Evolutionary conservation across 2,329 filamentous ascomycete species (phyloP).

Genomic region (Fusarium tanahbumbuense): DNA sequence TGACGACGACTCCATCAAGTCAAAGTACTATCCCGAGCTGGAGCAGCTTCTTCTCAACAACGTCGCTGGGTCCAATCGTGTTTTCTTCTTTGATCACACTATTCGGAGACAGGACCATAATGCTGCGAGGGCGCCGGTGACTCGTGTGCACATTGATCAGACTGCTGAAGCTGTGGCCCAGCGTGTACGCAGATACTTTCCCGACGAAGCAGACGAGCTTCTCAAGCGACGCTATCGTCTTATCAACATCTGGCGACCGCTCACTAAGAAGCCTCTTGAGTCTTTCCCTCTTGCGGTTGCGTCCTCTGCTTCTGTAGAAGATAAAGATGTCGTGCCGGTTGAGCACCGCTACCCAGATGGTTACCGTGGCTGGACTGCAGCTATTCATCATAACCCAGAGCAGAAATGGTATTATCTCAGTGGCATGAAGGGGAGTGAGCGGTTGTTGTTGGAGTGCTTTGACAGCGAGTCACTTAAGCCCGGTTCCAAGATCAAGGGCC

Average conservation of each 20-base stretch:
- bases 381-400: slow-evolving; percentile 67
- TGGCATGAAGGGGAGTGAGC: slow-evolving; percentile 78
- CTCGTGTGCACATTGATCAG: slow-evolving; percentile 84
- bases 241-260: slow-evolving; percentile 86
- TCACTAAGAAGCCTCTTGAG: slow-evolving; percentile 69
- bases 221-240: slow-evolving; percentile 80
- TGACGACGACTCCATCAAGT: slow-evolving; percentile 75
- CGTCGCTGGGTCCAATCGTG: slow-evolving; percentile 72
- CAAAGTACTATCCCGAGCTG: slow-evolving; percentile 86
- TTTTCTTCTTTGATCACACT: slow-evolving; percentile 89
- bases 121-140: slow-evolving; percentile 75
- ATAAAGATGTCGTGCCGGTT: slow-evolving; percentile 75
- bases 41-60: slow-evolving; percentile 75
- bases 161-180: slow-evolving; percentile 72
- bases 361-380: slow-evolving; percentile 79
- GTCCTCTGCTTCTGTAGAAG: slow-evolving; percentile 69
- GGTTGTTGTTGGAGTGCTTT: slow-evolving; percentile 82
- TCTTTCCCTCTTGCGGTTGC: slow-evolving; percentile 77
- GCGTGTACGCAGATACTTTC: slow-evolving; percentile 75
- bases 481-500: slow-evolving; percentile 63
- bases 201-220: slow-evolving; percentile 73
- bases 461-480: slow-evolving; percentile 71
- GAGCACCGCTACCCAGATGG: slow-evolving; percentile 76
- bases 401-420: slow-evolving; percentile 86
- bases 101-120: slow-evolving; percentile 74